phyloP scores from a whole-genome alignment of 371 early-diverging fungal species.

The Globomyces sp. region DNA sequence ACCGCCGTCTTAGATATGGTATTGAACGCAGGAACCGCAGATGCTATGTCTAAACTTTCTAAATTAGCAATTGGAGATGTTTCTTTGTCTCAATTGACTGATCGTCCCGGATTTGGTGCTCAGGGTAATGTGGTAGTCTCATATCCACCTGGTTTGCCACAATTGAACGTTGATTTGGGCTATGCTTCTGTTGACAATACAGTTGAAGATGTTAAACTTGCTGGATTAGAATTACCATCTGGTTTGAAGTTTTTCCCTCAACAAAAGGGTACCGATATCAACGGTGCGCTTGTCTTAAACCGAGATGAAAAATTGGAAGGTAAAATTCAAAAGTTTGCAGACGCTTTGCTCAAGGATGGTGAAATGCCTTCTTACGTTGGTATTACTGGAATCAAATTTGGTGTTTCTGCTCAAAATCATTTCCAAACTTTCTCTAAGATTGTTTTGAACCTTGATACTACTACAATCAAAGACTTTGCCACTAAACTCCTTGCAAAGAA shows the following conservation, averaged over 20 bases:
- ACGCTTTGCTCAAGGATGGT: slow-evolving; percentile 21
- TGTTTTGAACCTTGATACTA: slow-evolving; percentile 12
- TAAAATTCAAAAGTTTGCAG: slow-evolving; percentile 24
- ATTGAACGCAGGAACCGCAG: neutral
- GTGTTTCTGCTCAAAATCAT: slow-evolving; percentile 19
- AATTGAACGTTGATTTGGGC: slow-evolving; percentile 23
- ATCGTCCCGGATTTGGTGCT: slow-evolving; percentile 11
- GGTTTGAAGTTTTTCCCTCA: slow-evolving; percentile 23
- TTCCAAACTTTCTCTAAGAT: slow-evolving; percentile 32
- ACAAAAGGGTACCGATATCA: slow-evolving; percentile 8
- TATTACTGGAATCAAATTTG: slow-evolving; percentile 31
- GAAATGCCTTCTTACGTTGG: slow-evolving; percentile 28
- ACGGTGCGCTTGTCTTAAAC: slow-evolving; percentile 21
- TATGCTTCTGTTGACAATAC: slow-evolving; percentile 20
- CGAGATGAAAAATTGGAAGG: slow-evolving; percentile 20
- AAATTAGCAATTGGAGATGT: slow-evolving; percentile 3
- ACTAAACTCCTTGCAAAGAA: neutral
- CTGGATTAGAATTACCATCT: slow-evolving; percentile 16
- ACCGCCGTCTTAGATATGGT: neutral
- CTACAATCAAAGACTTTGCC: neutral
- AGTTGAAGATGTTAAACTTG: slow-evolving; percentile 19
- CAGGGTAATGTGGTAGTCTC: slow-evolving; percentile 4
- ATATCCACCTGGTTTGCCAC: slow-evolving; percentile 20
- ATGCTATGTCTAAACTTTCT: neutral
- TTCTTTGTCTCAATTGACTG: neutral